These are phyloP conservation scores for Phytopythium cucurbitacearum DNA, from an alignment of 352 stramenopile species.

Conservation along the genomic window DNA sequence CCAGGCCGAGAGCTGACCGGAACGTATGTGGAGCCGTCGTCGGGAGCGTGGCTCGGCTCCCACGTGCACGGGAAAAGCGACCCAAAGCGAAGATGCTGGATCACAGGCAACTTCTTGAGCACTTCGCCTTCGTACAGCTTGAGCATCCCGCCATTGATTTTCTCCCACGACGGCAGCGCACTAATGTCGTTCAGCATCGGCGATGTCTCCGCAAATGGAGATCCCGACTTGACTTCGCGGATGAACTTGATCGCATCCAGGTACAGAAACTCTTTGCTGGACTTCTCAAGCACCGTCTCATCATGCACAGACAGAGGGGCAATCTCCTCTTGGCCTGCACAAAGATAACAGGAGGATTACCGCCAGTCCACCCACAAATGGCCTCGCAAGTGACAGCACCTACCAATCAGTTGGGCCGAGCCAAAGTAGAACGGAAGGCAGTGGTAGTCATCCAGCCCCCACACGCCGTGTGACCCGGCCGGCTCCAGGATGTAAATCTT, in stretches of 20 bases:
- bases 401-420: constrained; percentile 90
- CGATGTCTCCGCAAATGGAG: constrained; percentile 90
- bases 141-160: constrained; percentile 89
- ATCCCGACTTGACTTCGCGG: constrained; percentile 86
- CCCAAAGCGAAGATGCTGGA: constrained; percentile 98
- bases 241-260: constrained; percentile 92
- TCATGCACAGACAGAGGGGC: constrained; percentile 73
- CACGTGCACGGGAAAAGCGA: constrained; percentile 88
- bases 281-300: constrained; percentile 51
- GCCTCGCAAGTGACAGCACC: background rate
- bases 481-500: constrained; percentile 98
- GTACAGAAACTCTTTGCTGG: constrained; percentile 88
- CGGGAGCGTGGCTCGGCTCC: constrained; percentile 48
- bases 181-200: constrained; percentile 94
- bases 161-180: constrained; percentile 86
- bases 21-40: constrained; percentile 47
- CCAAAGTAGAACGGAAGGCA: constrained; percentile 98
- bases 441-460: constrained; percentile 99
- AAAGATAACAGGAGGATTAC: constrained; percentile 1
- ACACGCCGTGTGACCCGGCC: constrained; percentile 98
- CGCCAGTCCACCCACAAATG: background rate
- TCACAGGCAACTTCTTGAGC: constrained; percentile 96
- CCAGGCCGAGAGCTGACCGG: constrained; percentile 56
- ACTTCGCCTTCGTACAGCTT: constrained; percentile 95
- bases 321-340: constrained; percentile 58